Conservation (phyloP, 1,139 yeast species). For the Hemisphaericaspora xylofermentans region DNA sequence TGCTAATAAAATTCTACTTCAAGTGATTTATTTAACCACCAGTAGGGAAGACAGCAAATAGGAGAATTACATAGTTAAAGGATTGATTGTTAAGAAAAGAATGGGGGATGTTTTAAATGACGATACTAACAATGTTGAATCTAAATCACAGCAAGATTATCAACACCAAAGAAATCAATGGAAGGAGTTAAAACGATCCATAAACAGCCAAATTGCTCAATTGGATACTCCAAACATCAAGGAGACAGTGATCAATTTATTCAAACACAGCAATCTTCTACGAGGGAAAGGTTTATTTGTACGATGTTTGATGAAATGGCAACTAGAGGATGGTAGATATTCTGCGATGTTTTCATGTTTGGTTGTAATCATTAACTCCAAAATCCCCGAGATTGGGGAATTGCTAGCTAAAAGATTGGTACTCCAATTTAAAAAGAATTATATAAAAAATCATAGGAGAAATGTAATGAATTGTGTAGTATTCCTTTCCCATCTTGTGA, state of each 20-base stretch:
- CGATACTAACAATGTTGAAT: constrained; percentile 2
- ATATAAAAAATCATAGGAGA: constrained; percentile 45
- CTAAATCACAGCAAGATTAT: background rate
- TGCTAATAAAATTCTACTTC: too few relatives aligned
- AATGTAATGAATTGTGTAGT: constrained; percentile 41
- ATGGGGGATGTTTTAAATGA: background rate
- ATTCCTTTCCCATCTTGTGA: constrained; percentile 64
- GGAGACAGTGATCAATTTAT: constrained; percentile 46
- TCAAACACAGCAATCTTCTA: constrained; percentile 52
- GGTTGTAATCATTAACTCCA: constrained; percentile 60
- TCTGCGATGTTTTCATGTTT: constrained; percentile 59
- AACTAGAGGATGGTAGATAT: constrained; percentile 33
- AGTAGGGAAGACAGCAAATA: too few relatives aligned
- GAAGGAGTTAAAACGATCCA: constrained; percentile 48
- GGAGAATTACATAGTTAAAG: too few relatives aligned
- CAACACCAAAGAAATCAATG: constrained; percentile 50
- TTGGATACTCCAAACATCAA: constrained; percentile 49
- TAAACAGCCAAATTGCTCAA: constrained; percentile 49
- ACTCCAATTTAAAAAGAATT: constrained; percentile 58
- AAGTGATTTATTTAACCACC: too few relatives aligned
- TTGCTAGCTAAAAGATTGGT: constrained; percentile 54
- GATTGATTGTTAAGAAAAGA: background rate
- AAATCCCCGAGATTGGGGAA: constrained; percentile 69
- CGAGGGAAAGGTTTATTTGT: constrained; percentile 64
- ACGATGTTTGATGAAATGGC: constrained; percentile 57